These are phyloP conservation scores for Entophlyctis luteolus DNA, from an alignment of 192 early-diverging fungal genomes.

Conservation along the genomic window DNA sequence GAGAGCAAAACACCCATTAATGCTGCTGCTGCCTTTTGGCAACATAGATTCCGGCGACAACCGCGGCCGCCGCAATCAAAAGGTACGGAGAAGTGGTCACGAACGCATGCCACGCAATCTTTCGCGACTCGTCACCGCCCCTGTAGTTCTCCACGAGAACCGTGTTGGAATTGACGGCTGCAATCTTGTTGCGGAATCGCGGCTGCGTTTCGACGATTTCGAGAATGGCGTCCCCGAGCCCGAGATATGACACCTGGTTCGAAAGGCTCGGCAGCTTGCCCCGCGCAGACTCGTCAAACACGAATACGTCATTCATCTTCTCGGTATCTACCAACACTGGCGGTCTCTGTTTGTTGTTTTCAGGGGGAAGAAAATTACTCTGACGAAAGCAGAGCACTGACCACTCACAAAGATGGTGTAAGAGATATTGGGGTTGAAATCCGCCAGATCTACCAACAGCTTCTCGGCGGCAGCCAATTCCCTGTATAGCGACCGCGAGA, in stretches of 20 bases:
- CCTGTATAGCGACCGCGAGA: background rate
- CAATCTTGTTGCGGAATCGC: constrained; percentile 15
- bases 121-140: background rate
- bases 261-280: constrained; percentile 2
- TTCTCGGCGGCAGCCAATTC: constrained; percentile 6
- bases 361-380: background rate
- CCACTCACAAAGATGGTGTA: constrained; percentile 27
- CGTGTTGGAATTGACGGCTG: constrained; percentile 10
- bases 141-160: background rate
- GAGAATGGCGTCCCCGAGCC: constrained; percentile 19
- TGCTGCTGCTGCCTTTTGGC: no score
- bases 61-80: background rate
- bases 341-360: background rate
- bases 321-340: constrained; percentile 11
- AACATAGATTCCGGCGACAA: background rate
- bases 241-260: constrained; percentile 17
- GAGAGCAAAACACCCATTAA: no score
- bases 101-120: background rate
- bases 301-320: constrained; percentile 23
- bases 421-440: background rate
- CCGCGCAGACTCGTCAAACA: constrained; percentile 16
- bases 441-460: background rate
- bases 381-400: no score
- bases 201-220: constrained; percentile 27
- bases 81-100: background rate